Evolutionary conservation across 345 rosid genomes (phyloP).

Genomic region (Eucalyptus pauciflora): DNA sequence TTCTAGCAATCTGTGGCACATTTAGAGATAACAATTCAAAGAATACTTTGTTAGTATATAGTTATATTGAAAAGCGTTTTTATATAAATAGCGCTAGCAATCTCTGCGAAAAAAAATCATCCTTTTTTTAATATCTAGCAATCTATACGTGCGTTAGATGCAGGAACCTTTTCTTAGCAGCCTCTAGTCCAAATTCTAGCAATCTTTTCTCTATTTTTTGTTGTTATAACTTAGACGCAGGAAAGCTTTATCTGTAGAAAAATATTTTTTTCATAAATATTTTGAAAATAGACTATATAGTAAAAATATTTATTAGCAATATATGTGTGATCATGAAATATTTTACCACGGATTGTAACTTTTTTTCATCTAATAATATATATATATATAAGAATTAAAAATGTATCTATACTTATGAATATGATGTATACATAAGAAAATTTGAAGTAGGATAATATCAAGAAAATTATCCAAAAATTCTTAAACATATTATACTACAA

Average conservation of each 20-base stretch:
- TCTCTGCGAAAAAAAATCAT: not conserved
- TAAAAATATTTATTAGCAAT: not conserved
- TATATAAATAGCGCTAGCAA: not conserved
- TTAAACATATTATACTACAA: accelerated
- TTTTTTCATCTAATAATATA: not conserved
- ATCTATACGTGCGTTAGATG: not conserved
- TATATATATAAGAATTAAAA: not conserved
- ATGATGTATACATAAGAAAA: not conserved
- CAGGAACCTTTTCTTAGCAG: not conserved
- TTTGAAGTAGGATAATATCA: accelerated
- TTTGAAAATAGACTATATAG: not conserved
- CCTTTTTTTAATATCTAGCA: not conserved
- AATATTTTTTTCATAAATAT: not conserved
- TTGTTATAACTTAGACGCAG: not conserved
- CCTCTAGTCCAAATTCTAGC: not conserved
- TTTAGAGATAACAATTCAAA: not conserved
- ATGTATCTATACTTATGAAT: too few species aligned
- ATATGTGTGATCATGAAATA: not conserved
- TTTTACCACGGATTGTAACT: not conserved
- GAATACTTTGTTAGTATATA: not conserved
- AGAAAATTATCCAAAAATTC: not conserved
- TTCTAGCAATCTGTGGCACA: not conserved
- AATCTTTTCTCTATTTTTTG: not conserved
- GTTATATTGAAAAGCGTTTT: not conserved
- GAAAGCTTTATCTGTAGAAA: not conserved